Conservation (phyloP, 1,284 basidiomycete species). For the Leccinum ponderosum region DNA sequence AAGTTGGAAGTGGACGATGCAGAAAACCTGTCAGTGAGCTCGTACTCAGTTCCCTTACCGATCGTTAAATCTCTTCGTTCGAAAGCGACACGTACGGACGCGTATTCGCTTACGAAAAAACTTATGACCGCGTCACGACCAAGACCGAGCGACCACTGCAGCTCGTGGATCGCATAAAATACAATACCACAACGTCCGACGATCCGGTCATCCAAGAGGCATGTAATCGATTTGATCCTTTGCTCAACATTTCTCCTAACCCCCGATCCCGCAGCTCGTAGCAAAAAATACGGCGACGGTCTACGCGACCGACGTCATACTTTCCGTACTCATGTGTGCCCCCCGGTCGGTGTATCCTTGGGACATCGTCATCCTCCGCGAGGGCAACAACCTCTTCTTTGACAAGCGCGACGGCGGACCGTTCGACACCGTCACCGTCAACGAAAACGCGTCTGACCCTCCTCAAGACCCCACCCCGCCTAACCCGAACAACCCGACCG, state of each 20-base stretch:
- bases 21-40: slow-evolving; percentile 75
- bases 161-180: slow-evolving; percentile 92
- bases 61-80: slow-evolving; percentile 5
- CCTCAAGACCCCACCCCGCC: slow-evolving; percentile 84
- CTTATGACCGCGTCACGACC: slow-evolving; percentile 94
- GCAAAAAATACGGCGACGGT: slow-evolving; percentile 80
- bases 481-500: slow-evolving; percentile 72
- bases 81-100: slow-evolving; percentile 84
- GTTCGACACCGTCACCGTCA: slow-evolving; percentile 97
- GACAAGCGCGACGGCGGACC: slow-evolving; percentile 99
- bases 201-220: slow-evolving; percentile 94
- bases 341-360: slow-evolving; percentile 96
- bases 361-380: slow-evolving; percentile 96
- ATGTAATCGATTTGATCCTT: slow-evolving; percentile 16
- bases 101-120: slow-evolving; percentile 92
- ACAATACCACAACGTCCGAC: slow-evolving; percentile 97
- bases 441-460: slow-evolving; percentile 97
- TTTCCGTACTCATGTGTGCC: slow-evolving; percentile 96
- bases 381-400: slow-evolving; percentile 93
- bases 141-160: slow-evolving; percentile 91
- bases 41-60: background rate
- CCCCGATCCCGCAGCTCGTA: slow-evolving; percentile 56
- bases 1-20: slow-evolving; percentile 90
- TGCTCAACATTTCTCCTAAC: background rate
- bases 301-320: slow-evolving; percentile 95